phyloP scores from a whole-genome alignment of 1,284 basidiomycete genomes.

The Ceratobasidium sp. region DNA sequence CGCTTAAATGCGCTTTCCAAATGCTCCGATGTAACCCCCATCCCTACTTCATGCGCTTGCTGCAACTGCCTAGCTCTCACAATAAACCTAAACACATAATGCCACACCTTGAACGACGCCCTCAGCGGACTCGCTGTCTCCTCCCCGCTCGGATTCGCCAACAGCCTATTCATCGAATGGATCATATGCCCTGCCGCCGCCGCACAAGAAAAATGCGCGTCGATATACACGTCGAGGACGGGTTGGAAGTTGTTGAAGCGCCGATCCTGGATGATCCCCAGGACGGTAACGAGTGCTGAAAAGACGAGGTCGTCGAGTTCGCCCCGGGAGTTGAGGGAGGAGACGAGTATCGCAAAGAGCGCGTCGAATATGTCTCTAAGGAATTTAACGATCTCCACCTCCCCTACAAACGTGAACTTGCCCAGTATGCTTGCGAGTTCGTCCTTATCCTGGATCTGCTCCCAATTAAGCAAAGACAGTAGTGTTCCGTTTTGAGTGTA shows the following conservation, averaged over 20 bases:
- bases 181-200: conserved; percentile 84
- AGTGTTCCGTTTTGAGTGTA: conserved; percentile 93
- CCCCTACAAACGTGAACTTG: conserved; percentile 92
- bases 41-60: conserved; percentile 78
- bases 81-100: conserved; percentile 95
- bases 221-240: conserved; percentile 93
- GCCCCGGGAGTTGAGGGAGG: conserved; percentile 74
- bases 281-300: conserved; percentile 88
- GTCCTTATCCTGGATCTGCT: conserved; percentile 68
- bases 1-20: conserved; percentile 87
- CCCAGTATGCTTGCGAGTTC: conserved; percentile 78
- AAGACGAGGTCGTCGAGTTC: conserved; percentile 91
- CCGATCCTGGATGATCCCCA: conserved; percentile 91
- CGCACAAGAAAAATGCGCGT: conserved; percentile 85
- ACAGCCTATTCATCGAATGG: conserved; percentile 85
- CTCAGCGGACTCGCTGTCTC: conserved; percentile 84
- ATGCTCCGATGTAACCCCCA: conserved; percentile 86
- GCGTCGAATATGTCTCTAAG: conserved; percentile 92
- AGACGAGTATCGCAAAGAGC: conserved; percentile 89
- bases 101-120: conserved; percentile 94
- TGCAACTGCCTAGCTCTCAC: conserved; percentile 88
- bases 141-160: conserved; percentile 75
- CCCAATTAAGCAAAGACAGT: conserved; percentile 87
- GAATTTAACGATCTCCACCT: conserved; percentile 95
- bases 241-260: conserved; percentile 96